A percentile compares a stretch with the other conserved stretches of the same genome.
These are phyloP conservation scores for Coemansia biformis DNA, from an alignment of 192 early-diverging fungal species.

Conservation along the genomic window DNA sequence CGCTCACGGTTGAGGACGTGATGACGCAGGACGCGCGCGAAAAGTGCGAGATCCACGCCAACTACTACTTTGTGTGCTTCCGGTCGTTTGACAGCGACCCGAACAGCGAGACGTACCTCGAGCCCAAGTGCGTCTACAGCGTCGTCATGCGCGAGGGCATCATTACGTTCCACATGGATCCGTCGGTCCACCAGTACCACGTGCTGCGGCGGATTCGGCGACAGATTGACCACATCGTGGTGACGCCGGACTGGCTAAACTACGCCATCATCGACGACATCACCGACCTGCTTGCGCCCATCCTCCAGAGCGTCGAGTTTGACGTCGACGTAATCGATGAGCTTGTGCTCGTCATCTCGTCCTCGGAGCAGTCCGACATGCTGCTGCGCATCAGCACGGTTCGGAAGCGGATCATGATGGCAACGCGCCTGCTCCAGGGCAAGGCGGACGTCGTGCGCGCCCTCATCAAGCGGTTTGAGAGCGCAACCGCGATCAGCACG, in stretches of 20 bases:
- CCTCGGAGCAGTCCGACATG: constrained; percentile 82
- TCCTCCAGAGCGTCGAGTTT: constrained; percentile 80
- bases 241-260: constrained; percentile 95
- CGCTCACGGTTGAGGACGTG: constrained; percentile 88
- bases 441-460: constrained; percentile 74
- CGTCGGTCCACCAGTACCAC: constrained; percentile 73
- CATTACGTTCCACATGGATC: constrained; percentile 79
- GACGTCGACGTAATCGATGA: constrained; percentile 97
- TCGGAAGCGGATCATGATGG: constrained; percentile 64
- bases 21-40: constrained; percentile 86
- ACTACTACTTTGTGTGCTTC: constrained; percentile 92
- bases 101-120: constrained; percentile 56
- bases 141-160: constrained; percentile 66
- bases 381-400: constrained; percentile 67
- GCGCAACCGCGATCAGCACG: constrained; percentile 39
- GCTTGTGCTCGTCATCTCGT: constrained; percentile 84
- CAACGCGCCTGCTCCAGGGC: constrained; percentile 61
- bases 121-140: constrained; percentile 63
- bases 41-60: constrained; percentile 69
- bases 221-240: constrained; percentile 74
- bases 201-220: constrained; percentile 83
- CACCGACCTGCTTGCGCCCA: constrained; percentile 85
- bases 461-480: constrained; percentile 64
- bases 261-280: constrained; percentile 95
- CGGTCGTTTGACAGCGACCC: constrained; percentile 67